phyloP scores from a whole-genome alignment of 2,329 filamentous ascomycete species.

The Diplodia sapinea region DNA sequence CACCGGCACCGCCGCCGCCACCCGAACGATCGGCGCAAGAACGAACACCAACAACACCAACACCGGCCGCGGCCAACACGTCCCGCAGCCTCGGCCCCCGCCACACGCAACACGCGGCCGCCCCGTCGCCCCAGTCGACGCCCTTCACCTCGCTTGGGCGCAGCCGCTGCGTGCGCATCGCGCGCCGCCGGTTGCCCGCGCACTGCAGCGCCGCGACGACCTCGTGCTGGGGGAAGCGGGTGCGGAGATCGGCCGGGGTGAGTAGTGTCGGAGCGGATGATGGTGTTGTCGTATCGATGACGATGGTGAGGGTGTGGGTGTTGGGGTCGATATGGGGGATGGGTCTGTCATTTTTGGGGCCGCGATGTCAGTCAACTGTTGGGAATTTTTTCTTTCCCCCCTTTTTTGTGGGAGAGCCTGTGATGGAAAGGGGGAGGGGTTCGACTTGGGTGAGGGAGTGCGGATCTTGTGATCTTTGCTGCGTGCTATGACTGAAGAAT shows the following conservation, averaged over 20 bases:
- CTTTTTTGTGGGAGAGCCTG: background rate
- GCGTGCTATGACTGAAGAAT: background rate
- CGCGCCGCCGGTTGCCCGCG: constrained; percentile 65
- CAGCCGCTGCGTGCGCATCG: constrained; percentile 63
- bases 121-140: constrained; percentile 66
- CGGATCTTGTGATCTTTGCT: background rate
- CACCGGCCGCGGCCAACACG: constrained; percentile 40
- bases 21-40: background rate
- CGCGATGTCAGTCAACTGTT: background rate
- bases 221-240: constrained; percentile 57
- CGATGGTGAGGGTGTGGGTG: constrained; percentile 52
- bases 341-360: constrained; percentile 38
- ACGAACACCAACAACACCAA: background rate
- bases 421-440: background rate
- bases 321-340: constrained; percentile 55
- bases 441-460: background rate
- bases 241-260: constrained; percentile 56
- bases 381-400: background rate
- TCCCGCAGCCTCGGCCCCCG: constrained; percentile 60
- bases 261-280: too few species aligned
- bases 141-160: constrained; percentile 59
- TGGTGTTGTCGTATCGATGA: constrained; percentile 37
- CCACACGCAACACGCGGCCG: constrained; percentile 67
- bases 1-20: background rate
- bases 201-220: constrained; percentile 64